These are phyloP conservation scores for Saccharomyces jurei DNA, from an alignment of 805 yeast species.

Conservation along the genomic window DNA sequence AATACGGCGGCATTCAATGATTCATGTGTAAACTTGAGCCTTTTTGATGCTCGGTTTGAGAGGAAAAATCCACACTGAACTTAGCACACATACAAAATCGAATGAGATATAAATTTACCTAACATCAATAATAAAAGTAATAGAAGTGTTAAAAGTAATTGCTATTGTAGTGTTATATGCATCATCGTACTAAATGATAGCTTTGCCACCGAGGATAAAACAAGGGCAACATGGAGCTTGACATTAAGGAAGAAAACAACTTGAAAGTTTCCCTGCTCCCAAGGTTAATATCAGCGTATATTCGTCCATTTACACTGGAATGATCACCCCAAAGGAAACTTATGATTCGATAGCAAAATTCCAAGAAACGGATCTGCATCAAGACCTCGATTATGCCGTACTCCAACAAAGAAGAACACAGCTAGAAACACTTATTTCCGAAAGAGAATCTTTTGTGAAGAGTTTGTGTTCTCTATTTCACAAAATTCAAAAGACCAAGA, in stretches of 20 bases:
- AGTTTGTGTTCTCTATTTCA: slow-evolving; percentile 21
- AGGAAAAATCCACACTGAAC: slow-evolving; percentile 23
- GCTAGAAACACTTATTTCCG: slow-evolving; percentile 14
- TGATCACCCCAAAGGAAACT: slow-evolving; percentile 14
- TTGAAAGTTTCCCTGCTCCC: too few relatives aligned
- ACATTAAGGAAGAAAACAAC: not conserved
- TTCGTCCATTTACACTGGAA: not conserved
- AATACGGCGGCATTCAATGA: slow-evolving; percentile 18
- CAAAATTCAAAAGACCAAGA: slow-evolving; percentile 23
- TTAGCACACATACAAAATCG: not conserved
- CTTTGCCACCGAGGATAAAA: not conserved
- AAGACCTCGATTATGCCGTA: slow-evolving; percentile 18
- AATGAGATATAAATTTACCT: not conserved
- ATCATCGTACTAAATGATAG: not conserved
- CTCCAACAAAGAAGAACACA: slow-evolving; percentile 17
- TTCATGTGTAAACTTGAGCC: slow-evolving; percentile 23
- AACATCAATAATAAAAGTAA: not conserved
- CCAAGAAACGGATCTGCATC: slow-evolving; percentile 17
- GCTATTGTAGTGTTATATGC: not conserved
- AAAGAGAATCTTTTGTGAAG: slow-evolving; percentile 16
- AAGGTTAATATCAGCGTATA: not conserved
- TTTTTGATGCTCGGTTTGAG: slow-evolving; percentile 25
- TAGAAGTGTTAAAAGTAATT: too few relatives aligned
- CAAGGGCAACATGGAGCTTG: not conserved
- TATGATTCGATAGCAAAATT: slow-evolving; percentile 14